Base-by-base conservation (phyloP, 2,329 filamentous ascomycete genomes). In the Myriosclerotinia curreyana region DNA sequence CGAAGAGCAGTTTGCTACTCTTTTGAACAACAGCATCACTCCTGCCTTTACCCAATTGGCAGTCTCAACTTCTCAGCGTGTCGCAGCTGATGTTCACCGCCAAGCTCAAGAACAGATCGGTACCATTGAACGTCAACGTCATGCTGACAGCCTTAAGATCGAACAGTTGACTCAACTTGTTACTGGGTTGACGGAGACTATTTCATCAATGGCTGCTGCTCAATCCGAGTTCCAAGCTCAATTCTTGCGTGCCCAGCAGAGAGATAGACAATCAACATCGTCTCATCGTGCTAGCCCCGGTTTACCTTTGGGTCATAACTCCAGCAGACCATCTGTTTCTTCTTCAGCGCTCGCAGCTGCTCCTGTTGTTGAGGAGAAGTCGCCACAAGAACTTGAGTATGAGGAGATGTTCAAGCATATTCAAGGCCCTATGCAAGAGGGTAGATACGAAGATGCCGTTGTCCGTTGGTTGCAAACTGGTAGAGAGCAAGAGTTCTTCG, bases 151-250 rank as follows among this genome's bases (percentile, higher is more conserved):
- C 61, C 79, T 80, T 69, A 92, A 92, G 81, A 88, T 93, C 65
- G 85, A 90, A 62, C 84, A 90, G 71, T 81, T 94, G n/a, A 82
- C 87, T 9, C 81, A 82, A 17, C 82, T 90, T 38, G 86, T 91
- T 5, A 83, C 82, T 40, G 83, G 84, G 31, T 80, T 93, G 64
- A 84, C 86, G 3, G 85, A 88, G 67, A 90, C 87, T 52, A 82
- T 94, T 31, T 84, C 86, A 48, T 83, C 83, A 15, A 87, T 94
- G 86, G 86, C 86, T 6, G 77, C 84, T 6, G 82, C 83, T 1
- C 90, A 93, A 76, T 77, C 83, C 5, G 83, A 89, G 63, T 86
- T 92, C 69, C 89, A 92, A 74, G 82, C 82, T 50, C 83, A 84
- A 68, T 80, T 87, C 64, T 75, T 86, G 60, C 86, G 84, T 74